Evolutionary conservation across 176 grass and related monocot genomes (phyloP).

Genomic region (Eleusine indica): DNA sequence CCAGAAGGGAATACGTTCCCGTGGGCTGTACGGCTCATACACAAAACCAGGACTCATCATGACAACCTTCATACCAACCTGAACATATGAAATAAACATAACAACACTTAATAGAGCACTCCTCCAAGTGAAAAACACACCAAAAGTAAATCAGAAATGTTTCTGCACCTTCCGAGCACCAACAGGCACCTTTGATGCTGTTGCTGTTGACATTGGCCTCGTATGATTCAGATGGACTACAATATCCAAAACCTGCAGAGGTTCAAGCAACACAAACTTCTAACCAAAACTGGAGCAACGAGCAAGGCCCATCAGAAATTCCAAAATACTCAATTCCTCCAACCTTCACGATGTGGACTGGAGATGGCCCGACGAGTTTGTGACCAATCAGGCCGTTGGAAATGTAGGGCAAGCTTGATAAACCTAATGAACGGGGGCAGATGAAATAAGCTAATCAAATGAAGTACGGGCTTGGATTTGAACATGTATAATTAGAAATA

Average conservation of each 20-base stretch:
- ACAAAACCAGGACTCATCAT: constrained; percentile 92
- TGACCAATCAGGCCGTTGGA: constrained; percentile 23
- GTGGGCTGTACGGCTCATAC: constrained; percentile 72
- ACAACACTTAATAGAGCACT: constrained; percentile 2
- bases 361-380: constrained; percentile 25
- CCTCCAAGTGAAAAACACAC: constrained; percentile 8
- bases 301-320: not conserved
- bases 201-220: constrained; percentile 61
- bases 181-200: constrained; percentile 41
- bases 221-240: constrained; percentile 37
- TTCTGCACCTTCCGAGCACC: constrained; percentile 48
- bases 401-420: constrained; percentile 45
- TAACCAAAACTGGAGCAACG: constrained; percentile 8
- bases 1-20: constrained; percentile 86
- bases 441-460: not conserved
- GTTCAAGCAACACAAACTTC: not conserved
- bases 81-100: constrained; percentile 37
- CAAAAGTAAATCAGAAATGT: constrained; percentile 26
- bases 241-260: constrained; percentile 56
- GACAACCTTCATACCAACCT: constrained; percentile 71
- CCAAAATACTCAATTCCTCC: constrained; percentile 17
- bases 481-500: not conserved
- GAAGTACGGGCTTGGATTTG: not conserved
- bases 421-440: constrained; percentile 32
- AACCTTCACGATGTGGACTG: constrained; percentile 50